Conservation (phyloP, 176 grass and related monocot genomes). For the Oryza officinalis region DNA sequence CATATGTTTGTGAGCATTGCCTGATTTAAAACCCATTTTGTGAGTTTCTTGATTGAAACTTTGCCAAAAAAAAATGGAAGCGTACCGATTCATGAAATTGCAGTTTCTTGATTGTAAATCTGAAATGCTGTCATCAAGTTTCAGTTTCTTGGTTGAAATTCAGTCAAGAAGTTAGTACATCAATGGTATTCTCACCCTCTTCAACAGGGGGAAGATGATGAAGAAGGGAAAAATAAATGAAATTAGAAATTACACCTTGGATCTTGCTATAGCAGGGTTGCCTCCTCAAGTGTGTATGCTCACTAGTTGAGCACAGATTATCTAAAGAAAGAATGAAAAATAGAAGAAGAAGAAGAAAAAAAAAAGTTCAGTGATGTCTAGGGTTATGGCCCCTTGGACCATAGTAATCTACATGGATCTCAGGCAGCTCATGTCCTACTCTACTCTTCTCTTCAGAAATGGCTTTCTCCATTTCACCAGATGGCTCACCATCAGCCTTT, state of each 20-base stretch:
- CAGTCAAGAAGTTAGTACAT: constrained; percentile 45
- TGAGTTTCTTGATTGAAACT: neutral
- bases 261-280: neutral
- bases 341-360: neutral
- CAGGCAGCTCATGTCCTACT: constrained; percentile 41
- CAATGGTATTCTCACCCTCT: constrained; percentile 27
- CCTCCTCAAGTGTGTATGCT: neutral
- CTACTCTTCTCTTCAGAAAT: constrained; percentile 39
- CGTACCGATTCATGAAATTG: neutral
- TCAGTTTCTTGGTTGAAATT: constrained; percentile 1
- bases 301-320: constrained; percentile 2
- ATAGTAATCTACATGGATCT: constrained; percentile 74
- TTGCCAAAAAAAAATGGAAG: neutral
- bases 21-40: neutral
- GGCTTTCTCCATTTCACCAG: constrained; percentile 21
- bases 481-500: constrained; percentile 14
- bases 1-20: neutral
- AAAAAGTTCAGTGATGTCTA: constrained; percentile 55
- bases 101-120: neutral
- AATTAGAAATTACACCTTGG: constrained; percentile 54
- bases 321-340: constrained; percentile 10
- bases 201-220: neutral
- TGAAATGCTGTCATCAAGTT: neutral
- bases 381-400: constrained; percentile 66
- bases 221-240: constrained; percentile 33